Conservation (phyloP, 495 filamentous ascomycete species). For the Trichodelitschia bisporula region DNA sequence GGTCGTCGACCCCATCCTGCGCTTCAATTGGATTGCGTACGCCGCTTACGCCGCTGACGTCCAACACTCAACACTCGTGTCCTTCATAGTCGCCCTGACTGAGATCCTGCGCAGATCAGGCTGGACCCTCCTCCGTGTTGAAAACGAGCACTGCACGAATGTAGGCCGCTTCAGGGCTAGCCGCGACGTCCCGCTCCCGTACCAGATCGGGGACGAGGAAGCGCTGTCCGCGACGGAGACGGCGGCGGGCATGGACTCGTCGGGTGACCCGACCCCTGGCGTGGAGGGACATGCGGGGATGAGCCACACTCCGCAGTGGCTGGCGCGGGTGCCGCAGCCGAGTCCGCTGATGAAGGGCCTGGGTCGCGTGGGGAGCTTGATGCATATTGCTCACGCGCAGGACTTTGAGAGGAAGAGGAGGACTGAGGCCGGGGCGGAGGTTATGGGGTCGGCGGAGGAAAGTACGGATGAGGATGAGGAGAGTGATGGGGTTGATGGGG, state of each 20-base stretch:
- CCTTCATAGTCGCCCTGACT: constrained; percentile 47
- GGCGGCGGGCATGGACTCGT: constrained; percentile 1
- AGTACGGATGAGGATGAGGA: constrained; percentile 7
- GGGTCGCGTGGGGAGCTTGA: constrained; percentile 28
- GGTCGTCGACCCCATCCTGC: constrained; percentile 61
- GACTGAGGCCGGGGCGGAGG: constrained; percentile 12
- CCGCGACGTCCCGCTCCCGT: constrained; percentile 60
- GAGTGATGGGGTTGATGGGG: constrained; percentile 7
- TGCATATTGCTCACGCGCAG: constrained; percentile 56
- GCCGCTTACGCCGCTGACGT: constrained; percentile 51
- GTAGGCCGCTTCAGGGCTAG: constrained; percentile 65
- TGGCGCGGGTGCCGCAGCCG: constrained; percentile 1
- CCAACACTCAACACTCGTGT: constrained; percentile 57
- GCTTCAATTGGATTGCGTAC: constrained; percentile 93
- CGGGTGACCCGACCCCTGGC: not conserved
- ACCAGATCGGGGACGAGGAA: constrained; percentile 10
- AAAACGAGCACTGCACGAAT: constrained; percentile 87
- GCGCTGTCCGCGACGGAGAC: constrained; percentile 5
- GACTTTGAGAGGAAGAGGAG: constrained; percentile 61
- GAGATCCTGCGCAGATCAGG: constrained; percentile 66
- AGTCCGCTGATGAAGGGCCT: constrained; percentile 9
- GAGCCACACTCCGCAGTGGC: not conserved
- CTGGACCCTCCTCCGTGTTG: constrained; percentile 81
- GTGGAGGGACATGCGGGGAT: no score
- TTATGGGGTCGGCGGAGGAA: constrained; percentile 5